These are phyloP conservation scores for Plectosphaerella sp. DNA, from an alignment of 2,329 filamentous ascomycete genomes.

Conservation along the genomic window DNA sequence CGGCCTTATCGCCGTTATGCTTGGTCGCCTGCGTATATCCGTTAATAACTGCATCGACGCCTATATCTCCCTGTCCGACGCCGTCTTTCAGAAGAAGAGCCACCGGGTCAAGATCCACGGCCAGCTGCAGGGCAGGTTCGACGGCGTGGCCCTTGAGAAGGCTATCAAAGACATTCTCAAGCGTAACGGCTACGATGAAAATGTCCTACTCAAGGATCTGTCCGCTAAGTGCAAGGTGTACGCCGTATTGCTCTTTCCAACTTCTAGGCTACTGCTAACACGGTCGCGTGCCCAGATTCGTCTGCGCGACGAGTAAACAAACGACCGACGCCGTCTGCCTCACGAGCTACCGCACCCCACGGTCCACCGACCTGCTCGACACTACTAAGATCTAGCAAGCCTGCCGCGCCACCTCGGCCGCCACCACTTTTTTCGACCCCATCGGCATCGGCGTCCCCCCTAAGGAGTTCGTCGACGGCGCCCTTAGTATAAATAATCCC, in stretches of 20 bases:
- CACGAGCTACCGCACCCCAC: not conserved
- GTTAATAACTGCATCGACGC: not conserved
- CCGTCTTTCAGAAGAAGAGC: not conserved
- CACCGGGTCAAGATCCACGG: not conserved
- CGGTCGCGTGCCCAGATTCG: not conserved
- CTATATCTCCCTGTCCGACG: not conserved
- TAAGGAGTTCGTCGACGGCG: not conserved
- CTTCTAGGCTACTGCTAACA: not conserved
- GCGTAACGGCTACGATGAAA: not conserved
- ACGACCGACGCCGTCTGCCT: not conserved
- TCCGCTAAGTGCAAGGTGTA: not conserved
- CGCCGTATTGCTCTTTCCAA: not conserved
- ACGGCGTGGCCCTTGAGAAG: not conserved
- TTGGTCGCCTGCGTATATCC: constrained; percentile 21
- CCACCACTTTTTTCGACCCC: constrained; percentile 9
- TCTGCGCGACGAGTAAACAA: not conserved
- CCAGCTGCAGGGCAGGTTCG: not conserved
- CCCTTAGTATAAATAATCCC: not conserved
- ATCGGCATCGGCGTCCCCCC: not conserved
- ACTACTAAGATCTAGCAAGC: constrained; percentile 6
- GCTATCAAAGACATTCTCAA: not conserved
- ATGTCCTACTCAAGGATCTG: not conserved
- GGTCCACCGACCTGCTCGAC: not conserved
- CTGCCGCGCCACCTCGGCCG: constrained; percentile 13
- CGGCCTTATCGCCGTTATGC: constrained; percentile 35